Base-by-base conservation (phyloP, 345 rosid species). In the Arabidopsis suecica region DNA sequence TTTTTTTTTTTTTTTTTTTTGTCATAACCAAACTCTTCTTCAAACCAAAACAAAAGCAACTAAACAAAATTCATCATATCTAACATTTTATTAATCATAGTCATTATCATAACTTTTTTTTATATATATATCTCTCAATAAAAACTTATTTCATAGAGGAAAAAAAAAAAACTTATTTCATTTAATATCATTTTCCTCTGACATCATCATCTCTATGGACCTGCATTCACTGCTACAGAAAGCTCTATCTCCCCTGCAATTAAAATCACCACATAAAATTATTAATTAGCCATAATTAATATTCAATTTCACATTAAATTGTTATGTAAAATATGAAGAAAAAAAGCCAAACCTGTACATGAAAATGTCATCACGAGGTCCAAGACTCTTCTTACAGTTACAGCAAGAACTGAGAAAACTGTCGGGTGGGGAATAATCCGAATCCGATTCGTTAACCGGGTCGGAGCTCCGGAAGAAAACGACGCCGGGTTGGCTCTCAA, bases 171-270 rank as follows among this genome's bases (percentile, higher is more conserved):
- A 28, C 65, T 47, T 71, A 58, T 60, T 32, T 66, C 61, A 73
- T 68, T 59, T 60, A 55, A 36, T 68, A 34, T 68, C 56, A 67
- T 72, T 50, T 79, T 73, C 82, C 7, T 93, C 98, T 4, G 81
- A 66, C 85, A 84, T 45, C 84, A 83, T 42, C 84, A 91, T 93
- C 84, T 83, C 90, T 81, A 84, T 78, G 53, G 85, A 74, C 70
- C 97, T 72, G 87, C 98, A 93, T 69, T 89, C 97, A 22, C 69
- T 50, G 82, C 98, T 93, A 89, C 98, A 93, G 66, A 93, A 93
- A 32, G 98, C 93, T 80, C 86, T 91, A 72, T 89, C 97, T 30
- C 97, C 97, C 78, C 97, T 93, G 82, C 23, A 83, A 74, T 61
- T 60, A 34, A 50, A 36, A 11, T 72, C 16, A 62, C 56, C 49